Conservation (phyloP, 441 rosid species). For the Bruguiera hainesii region DNA sequence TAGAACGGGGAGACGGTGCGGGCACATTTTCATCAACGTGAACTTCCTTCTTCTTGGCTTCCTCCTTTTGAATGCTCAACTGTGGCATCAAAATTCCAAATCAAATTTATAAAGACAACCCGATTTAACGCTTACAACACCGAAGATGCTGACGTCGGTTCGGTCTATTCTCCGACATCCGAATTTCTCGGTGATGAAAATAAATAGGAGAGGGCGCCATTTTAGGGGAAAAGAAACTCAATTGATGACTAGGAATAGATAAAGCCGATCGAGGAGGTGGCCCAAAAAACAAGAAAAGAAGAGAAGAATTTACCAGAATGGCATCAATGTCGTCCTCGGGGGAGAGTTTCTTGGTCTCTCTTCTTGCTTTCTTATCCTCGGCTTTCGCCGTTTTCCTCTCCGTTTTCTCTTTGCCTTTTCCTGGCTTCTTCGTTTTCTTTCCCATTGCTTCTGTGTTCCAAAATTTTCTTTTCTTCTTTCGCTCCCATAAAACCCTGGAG, state of each 20-base stretch:
- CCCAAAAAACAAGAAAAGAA: no score
- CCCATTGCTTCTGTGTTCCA: slow-evolving; percentile 38
- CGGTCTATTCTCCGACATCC: no score
- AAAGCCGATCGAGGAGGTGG: not conserved
- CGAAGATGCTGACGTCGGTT: no score
- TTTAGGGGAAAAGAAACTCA: not conserved
- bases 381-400: slow-evolving; percentile 83
- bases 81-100: slow-evolving; percentile 22
- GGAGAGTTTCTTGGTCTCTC: slow-evolving; percentile 79
- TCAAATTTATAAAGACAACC: not conserved
- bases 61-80: slow-evolving; percentile 82
- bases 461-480: not conserved
- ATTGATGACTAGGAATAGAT: not conserved
- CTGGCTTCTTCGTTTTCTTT: slow-evolving; percentile 90
- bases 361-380: slow-evolving; percentile 81
- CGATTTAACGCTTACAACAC: not conserved
- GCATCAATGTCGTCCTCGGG: slow-evolving; percentile 96
- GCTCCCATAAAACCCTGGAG: no score
- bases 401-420: slow-evolving; percentile 91
- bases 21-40: slow-evolving; percentile 84
- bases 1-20: slow-evolving; percentile 86
- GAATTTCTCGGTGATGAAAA: no score
- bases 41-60: slow-evolving; percentile 95
- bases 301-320: slow-evolving; percentile 50
- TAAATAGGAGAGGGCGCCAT: not conserved